Conservation (phyloP, 2,329 filamentous ascomycete genomes). For the Exophiala bonariae region DNA sequence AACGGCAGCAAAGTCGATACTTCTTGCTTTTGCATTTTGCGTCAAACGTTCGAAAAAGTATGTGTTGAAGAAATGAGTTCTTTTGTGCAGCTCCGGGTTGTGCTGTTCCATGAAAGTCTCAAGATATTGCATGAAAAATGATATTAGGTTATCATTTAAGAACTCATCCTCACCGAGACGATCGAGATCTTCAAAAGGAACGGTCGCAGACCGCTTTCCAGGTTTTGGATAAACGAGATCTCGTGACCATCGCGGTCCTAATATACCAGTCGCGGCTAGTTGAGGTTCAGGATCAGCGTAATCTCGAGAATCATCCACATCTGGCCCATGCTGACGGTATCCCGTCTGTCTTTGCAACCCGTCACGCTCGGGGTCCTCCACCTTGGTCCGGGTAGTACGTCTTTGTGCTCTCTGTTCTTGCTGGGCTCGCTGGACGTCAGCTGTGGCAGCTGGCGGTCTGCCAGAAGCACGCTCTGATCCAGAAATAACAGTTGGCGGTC, state of each 20-base stretch:
- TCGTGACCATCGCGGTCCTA: constrained; percentile 32
- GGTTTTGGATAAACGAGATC: constrained; percentile 45
- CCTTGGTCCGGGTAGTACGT: background rate
- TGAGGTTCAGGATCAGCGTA: no score
- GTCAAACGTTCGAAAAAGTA: constrained; percentile 80
- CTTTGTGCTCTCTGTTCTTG: background rate
- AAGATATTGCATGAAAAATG: constrained; percentile 79
- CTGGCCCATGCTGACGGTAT: no score
- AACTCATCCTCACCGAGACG: constrained; percentile 82
- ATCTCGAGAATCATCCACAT: no score
- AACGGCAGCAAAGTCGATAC: constrained; percentile 82
- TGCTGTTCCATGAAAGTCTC: constrained; percentile 60
- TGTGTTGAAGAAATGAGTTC: constrained; percentile 86
- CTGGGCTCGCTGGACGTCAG: background rate
- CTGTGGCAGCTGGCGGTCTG: no score
- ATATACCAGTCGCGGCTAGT: constrained; percentile 5
- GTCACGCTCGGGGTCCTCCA: no score
- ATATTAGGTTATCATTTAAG: constrained; percentile 89
- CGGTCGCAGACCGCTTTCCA: constrained; percentile 49
- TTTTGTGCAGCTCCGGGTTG: constrained; percentile 57
- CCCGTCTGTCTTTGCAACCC: no score
- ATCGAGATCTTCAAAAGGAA: constrained; percentile 52
- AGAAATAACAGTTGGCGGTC: constrained; percentile 3
- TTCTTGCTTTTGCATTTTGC: constrained; percentile 52
- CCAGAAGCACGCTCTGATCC: constrained; percentile 5